These are phyloP conservation scores for Rehmannia glutinosa DNA, from an alignment of 257 asterid genomes.

Conservation along the genomic window DNA sequence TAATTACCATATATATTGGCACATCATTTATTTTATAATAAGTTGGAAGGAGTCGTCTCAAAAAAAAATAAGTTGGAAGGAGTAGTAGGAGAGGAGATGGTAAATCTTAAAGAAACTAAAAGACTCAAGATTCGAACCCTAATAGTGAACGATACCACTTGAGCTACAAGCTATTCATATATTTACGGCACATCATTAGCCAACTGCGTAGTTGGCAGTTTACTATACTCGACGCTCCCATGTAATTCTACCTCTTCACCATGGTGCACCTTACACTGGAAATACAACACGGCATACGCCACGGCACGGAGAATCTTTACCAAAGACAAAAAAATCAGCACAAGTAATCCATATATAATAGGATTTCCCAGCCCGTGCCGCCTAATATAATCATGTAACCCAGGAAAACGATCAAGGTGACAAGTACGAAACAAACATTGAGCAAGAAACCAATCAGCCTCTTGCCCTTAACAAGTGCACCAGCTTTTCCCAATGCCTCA, in stretches of 20 bases:
- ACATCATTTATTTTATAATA: no score
- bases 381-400: slow-evolving; percentile 5
- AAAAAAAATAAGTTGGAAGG: no score
- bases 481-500: slow-evolving; percentile 44
- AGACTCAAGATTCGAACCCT: no score
- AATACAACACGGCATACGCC: slow-evolving; percentile 40
- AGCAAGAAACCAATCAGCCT: slow-evolving; percentile 40
- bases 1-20: no score
- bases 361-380: neutral
- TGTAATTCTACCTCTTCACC: slow-evolving; percentile 44
- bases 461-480: slow-evolving; percentile 38
- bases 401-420: slow-evolving; percentile 5
- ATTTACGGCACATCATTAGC: slow-evolving; percentile 5
- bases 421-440: slow-evolving; percentile 9
- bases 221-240: slow-evolving; percentile 15
- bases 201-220: slow-evolving; percentile 9
- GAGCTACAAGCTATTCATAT: no score
- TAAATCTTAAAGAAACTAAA: no score
- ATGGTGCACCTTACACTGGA: slow-evolving; percentile 40
- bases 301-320: slow-evolving; percentile 25
- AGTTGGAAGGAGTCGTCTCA: no score
- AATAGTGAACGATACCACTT: no score
- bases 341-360: neutral
- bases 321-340: slow-evolving; percentile 16
- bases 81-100: no score